Conservation (phyloP, 140 eudicot genomes). For the Stevia rebaudiana region DNA sequence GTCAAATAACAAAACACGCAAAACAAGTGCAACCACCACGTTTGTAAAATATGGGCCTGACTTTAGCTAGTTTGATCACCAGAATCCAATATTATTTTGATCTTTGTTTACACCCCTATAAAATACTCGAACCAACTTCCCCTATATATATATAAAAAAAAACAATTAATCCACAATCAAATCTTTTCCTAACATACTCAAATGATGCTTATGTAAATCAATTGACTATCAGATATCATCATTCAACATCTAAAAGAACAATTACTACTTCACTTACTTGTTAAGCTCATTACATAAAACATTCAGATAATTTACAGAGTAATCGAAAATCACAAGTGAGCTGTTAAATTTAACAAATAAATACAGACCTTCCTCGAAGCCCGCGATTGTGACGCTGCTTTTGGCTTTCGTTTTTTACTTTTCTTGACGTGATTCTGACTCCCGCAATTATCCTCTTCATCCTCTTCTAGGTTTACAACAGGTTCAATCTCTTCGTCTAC, state of each 20-base stretch:
- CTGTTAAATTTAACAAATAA: background rate
- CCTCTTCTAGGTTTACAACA: slow-evolving; percentile 31
- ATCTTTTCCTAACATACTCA: slow-evolving; percentile 17
- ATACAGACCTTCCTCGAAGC: slow-evolving; percentile 44
- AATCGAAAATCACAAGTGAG: background rate
- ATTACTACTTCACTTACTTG: too few species aligned
- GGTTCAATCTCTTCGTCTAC: slow-evolving; percentile 32
- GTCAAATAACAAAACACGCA: background rate
- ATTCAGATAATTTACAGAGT: background rate
- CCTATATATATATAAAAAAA: background rate
- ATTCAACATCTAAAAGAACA: background rate
- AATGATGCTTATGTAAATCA: background rate
- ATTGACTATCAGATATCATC: background rate
- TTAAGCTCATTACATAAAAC: background rate
- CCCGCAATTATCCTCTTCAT: slow-evolving; percentile 39
- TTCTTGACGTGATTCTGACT: slow-evolving; percentile 32
- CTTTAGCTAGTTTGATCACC: slow-evolving; percentile 6
- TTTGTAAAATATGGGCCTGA: background rate
- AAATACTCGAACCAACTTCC: background rate
- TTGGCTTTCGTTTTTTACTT: slow-evolving; percentile 27
- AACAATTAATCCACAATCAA: slow-evolving; percentile 1
- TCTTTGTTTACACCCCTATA: slow-evolving; percentile 7
- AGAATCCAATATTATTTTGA: background rate
- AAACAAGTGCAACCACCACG: slow-evolving; percentile 1
- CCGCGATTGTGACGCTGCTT: slow-evolving; percentile 27